Evolutionary conservation across 1,284 basidiomycete species (phyloP).

Genomic region (Trichosporon inkin): DNA sequence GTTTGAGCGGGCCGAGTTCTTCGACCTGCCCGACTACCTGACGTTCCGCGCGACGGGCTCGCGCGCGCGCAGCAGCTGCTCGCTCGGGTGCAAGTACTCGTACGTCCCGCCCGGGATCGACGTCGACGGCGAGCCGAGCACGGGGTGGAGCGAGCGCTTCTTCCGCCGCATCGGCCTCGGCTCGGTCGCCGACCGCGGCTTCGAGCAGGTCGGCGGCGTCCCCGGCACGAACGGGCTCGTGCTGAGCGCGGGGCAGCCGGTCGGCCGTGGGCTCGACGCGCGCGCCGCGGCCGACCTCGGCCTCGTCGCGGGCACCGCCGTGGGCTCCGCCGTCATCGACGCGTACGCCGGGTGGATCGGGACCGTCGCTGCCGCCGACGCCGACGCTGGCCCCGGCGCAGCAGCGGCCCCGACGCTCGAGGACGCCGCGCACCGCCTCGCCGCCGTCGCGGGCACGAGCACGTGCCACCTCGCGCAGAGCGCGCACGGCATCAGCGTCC

Average conservation of each 20-base stretch:
- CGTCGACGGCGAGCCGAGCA: slow-evolving; percentile 31
- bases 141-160: slow-evolving; percentile 84
- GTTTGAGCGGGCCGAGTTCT: slow-evolving; percentile 87
- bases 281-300: slow-evolving; percentile 80
- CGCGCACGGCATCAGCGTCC: slow-evolving; percentile 75
- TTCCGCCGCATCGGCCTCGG: slow-evolving; percentile 67
- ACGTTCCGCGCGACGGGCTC: slow-evolving; percentile 85
- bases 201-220: slow-evolving; percentile 71
- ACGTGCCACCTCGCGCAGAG: slow-evolving; percentile 91
- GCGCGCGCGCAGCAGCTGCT: slow-evolving; percentile 81
- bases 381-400: slow-evolving; percentile 53
- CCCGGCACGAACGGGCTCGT: slow-evolving; percentile 60
- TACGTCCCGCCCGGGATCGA: slow-evolving; percentile 69
- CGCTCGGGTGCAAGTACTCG: slow-evolving; percentile 93
- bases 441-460: slow-evolving; percentile 90
- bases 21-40: slow-evolving; percentile 94
- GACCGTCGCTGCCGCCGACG: slow-evolving; percentile 76
- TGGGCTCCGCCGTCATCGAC: slow-evolving; percentile 92
- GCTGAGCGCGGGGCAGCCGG: slow-evolving; percentile 85
- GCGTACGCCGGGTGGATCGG: slow-evolving; percentile 99
- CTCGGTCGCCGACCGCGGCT: slow-evolving; percentile 57
- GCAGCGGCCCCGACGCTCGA: slow-evolving; percentile 57
- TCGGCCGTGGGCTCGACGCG: slow-evolving; percentile 76
- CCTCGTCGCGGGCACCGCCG: slow-evolving; percentile 79
- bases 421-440: slow-evolving; percentile 75